Evolutionary conservation across 495 filamentous ascomycete genomes (phyloP).

Genomic region (Hyaloscypha variabilis): DNA sequence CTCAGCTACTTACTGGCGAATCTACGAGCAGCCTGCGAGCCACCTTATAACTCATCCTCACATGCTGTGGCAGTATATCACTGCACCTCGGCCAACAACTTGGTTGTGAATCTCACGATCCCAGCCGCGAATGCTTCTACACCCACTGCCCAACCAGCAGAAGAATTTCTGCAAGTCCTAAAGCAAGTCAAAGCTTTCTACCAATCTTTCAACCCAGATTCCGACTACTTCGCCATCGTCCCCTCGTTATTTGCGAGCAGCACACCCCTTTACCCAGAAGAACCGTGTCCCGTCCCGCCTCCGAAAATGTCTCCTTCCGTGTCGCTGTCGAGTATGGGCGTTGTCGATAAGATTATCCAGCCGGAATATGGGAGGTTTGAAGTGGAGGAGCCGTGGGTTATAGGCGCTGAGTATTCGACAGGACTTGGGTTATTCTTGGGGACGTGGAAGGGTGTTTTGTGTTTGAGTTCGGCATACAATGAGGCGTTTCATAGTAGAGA

Average conservation of each 20-base stretch:
- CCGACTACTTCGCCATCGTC: conserved; percentile 22
- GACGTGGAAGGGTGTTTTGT: conserved; percentile 38
- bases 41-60: conserved; percentile 32
- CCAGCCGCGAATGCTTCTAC: neutral
- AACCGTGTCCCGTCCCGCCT: conserved; percentile 28
- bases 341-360: conserved; percentile 34
- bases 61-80: conserved; percentile 39
- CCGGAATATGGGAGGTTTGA: conserved; percentile 32
- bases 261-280: conserved; percentile 27
- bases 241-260: neutral
- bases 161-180: conserved; percentile 23
- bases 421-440: conserved; percentile 43
- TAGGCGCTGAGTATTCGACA: conserved; percentile 42
- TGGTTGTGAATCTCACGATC: conserved; percentile 8
- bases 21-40: conserved; percentile 30
- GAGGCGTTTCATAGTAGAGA: conserved; percentile 39
- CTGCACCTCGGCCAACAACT: conserved; percentile 27
- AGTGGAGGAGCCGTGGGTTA: conserved; percentile 43
- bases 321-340: conserved; percentile 44
- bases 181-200: conserved; percentile 35
- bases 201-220: conserved; percentile 30
- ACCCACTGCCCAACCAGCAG: neutral
- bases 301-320: conserved; percentile 37
- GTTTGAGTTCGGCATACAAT: conserved; percentile 43
- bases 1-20: conserved; percentile 39